Evolutionary conservation across 2,329 filamentous ascomycete species (phyloP).

Genomic region (Apiospora rasikravindrae): DNA sequence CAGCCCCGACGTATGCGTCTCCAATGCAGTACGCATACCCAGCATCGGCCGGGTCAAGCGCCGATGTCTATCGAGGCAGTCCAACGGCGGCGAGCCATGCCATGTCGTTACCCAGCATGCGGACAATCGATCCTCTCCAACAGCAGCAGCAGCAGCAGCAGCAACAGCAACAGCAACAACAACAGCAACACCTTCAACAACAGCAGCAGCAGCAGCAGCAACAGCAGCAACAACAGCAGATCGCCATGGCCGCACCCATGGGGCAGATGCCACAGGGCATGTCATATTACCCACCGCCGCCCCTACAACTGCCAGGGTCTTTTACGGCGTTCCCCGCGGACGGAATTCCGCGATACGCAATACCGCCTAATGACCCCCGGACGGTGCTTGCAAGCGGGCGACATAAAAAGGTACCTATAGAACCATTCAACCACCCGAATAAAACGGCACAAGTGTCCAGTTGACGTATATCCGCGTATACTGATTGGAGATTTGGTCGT

Average conservation of each 20-base stretch:
- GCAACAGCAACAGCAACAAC: constrained; percentile 15
- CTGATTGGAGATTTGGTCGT: constrained; percentile 16
- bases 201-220: constrained; percentile 27
- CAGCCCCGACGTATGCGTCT: constrained; percentile 34
- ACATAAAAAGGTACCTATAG: constrained; percentile 59
- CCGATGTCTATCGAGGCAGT: constrained; percentile 44
- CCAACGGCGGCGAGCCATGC: constrained; percentile 37
- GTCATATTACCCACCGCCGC: constrained; percentile 49
- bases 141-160: constrained; percentile 30
- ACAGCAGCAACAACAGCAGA: constrained; percentile 39
- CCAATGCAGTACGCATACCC: constrained; percentile 39
- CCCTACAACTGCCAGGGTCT: constrained; percentile 42
- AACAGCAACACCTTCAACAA: constrained; percentile 34
- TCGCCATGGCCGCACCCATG: constrained; percentile 44
- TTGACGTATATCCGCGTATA: constrained; percentile 28
- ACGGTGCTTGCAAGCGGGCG: constrained; percentile 52
- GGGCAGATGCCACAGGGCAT: constrained; percentile 45
- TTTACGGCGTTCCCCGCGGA: constrained; percentile 52
- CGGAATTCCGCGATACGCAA: constrained; percentile 49
- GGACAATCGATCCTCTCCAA: constrained; percentile 42
- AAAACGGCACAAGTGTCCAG: constrained; percentile 33
- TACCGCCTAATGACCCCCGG: constrained; percentile 55
- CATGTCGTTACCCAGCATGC: constrained; percentile 49
- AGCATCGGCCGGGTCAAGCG: constrained; percentile 26
- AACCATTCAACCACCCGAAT: constrained; percentile 8